Percentiles rank a stretch among this genome's conserved stretches.
Conservation (phyloP, 2,329 filamentous ascomycete species). For the Arthrobotrys sinensis region DNA sequence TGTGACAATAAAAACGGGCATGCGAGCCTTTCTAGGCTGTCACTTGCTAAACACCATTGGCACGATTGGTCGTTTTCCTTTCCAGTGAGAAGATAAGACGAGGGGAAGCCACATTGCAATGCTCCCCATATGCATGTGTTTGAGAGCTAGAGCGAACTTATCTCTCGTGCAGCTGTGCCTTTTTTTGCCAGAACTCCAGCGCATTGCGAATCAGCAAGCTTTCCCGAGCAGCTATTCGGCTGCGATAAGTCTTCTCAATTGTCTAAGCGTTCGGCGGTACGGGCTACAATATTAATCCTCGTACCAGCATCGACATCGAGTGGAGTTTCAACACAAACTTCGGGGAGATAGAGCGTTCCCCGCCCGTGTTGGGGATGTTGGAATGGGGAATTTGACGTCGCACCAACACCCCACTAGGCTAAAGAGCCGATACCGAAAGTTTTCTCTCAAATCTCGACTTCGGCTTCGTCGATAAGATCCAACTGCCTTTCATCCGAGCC, state of each 20-base stretch:
- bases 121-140: neutral
- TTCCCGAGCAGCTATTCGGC: too few species aligned
- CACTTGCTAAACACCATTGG: constrained; percentile 6
- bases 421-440: constrained; percentile 29
- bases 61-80: neutral
- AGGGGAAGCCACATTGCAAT: neutral
- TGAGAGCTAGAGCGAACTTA: neutral
- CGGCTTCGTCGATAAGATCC: constrained; percentile 27
- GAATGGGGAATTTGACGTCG: constrained; percentile 25
- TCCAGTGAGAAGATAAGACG: constrained; percentile 26
- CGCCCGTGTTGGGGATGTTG: constrained; percentile 23
- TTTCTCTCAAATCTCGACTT: constrained; percentile 32
- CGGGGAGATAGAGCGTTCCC: neutral
- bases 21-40: constrained; percentile 16
- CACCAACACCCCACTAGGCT: constrained; percentile 33
- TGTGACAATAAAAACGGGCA: constrained; percentile 23
- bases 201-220: neutral
- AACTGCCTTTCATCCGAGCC: constrained; percentile 58
- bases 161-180: constrained; percentile 2
- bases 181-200: neutral
- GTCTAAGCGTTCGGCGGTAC: neutral
- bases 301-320: neutral
- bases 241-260: neutral
- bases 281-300: neutral
- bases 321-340: constrained; percentile 16